A percentile compares a stretch with the other conserved stretches of the same genome.
These are phyloP conservation scores for Nitzschia sp. DNA, from an alignment of 108 stramenopile species.

Conservation along the genomic window DNA sequence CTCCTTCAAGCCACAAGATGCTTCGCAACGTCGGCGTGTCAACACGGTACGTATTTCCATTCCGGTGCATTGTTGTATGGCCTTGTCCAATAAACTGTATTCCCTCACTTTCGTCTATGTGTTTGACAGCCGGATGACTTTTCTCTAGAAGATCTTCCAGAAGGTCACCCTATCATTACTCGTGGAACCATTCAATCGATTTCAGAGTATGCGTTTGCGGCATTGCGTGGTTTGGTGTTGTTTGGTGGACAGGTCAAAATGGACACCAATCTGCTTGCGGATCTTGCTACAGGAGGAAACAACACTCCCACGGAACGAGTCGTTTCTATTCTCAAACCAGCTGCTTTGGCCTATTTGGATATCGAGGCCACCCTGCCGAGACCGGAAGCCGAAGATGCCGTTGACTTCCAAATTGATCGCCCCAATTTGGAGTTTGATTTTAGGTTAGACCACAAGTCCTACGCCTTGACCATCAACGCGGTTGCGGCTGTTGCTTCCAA, in stretches of 20 bases:
- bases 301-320: conserved; percentile 63
- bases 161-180: conserved; percentile 88
- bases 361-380: conserved; percentile 64
- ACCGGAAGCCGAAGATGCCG: conserved; percentile 27
- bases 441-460: conserved; percentile 75
- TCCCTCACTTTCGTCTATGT: neutral
- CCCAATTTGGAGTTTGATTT: conserved; percentile 72
- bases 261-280: conserved; percentile 67
- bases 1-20: conserved; percentile 65
- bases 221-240: conserved; percentile 70
- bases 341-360: conserved; percentile 78
- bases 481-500: conserved; percentile 70
- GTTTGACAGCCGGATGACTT: conserved; percentile 61
- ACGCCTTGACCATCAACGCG: conserved; percentile 82
- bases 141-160: conserved; percentile 82
- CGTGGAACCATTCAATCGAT: conserved; percentile 81
- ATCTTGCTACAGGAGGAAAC: conserved; percentile 49
- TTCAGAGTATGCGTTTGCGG: conserved; percentile 83
- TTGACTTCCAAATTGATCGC: conserved; percentile 49
- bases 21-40: conserved; percentile 41
- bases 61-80: no score
- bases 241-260: conserved; percentile 84
- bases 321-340: conserved; percentile 77
- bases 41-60: conserved; percentile 26
- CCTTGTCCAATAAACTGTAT: neutral